Evolutionary conservation across 2,329 filamentous ascomycete species (phyloP).

Genomic region (Fusarium lyarnte): DNA sequence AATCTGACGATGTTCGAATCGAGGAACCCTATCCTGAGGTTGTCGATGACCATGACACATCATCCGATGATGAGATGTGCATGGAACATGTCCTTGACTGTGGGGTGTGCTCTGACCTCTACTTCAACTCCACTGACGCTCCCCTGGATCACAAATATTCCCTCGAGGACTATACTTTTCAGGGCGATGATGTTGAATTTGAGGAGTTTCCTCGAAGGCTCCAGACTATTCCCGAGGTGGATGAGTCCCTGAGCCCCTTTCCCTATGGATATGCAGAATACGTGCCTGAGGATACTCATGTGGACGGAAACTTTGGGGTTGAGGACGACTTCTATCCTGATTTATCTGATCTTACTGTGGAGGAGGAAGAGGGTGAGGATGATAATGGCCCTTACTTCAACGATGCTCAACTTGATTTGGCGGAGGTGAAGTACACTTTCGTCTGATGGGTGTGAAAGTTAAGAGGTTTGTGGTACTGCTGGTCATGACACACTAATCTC

Average conservation of each 20-base stretch:
- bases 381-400: not conserved
- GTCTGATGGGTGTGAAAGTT: not conserved
- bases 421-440: not conserved
- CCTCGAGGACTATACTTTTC: too few relatives aligned
- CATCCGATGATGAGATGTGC: not conserved
- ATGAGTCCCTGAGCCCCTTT: not conserved
- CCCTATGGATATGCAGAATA: not conserved
- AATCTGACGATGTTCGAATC: not conserved
- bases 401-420: not conserved
- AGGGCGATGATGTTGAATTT: not conserved
- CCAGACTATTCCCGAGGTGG: not conserved
- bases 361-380: not conserved
- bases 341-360: not conserved
- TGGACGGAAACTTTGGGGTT: not conserved
- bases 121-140: not conserved
- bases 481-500: too few relatives aligned
- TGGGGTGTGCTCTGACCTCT: not conserved
- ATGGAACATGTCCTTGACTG: not conserved
- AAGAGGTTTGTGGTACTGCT: not conserved
- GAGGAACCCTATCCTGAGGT: not conserved
- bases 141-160: not conserved
- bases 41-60: not conserved
- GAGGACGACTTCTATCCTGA: not conserved
- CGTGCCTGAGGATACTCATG: too few relatives aligned
- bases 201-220: not conserved